Evolutionary conservation across 306 rosid species (phyloP).

Genomic region (Quercus alba): DNA sequence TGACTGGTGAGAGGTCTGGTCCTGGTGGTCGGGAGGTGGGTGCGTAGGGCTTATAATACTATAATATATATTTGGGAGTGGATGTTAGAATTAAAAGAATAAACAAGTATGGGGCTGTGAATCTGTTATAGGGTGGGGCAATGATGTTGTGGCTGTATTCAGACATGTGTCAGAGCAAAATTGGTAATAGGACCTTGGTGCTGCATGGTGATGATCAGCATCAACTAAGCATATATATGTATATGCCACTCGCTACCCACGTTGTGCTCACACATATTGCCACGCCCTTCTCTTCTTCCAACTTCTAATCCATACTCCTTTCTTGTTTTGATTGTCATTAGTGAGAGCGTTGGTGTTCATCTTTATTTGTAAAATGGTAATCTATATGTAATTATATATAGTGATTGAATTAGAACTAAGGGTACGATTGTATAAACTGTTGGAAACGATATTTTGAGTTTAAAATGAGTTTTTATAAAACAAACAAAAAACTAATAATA

Average conservation of each 20-base stretch:
- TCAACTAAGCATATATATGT: too few species aligned
- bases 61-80: background rate
- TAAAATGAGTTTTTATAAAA: too few species aligned
- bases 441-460: too few species aligned
- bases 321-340: background rate
- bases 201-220: background rate
- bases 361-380: too few species aligned
- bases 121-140: conserved; percentile 31
- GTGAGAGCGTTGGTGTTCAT: too few species aligned
- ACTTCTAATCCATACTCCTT: conserved; percentile 21
- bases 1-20: background rate
- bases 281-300: conserved; percentile 20
- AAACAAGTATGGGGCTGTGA: background rate
- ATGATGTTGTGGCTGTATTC: conserved; percentile 30
- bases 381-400: too few species aligned
- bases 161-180: conserved; percentile 35
- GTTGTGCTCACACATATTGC: conserved; percentile 11
- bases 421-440: fast-evolving
- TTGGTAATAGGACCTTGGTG: conserved; percentile 15
- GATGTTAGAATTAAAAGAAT: too few species aligned
- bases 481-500: too few species aligned
- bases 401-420: too few species aligned
- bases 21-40: conserved; percentile 26
- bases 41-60: background rate
- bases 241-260: background rate